Evolutionary conservation across 78 protist species (phyloP), one percentile per base, ranked within the genome.

Genomic region (Dictyostelium capitatum): DNA sequence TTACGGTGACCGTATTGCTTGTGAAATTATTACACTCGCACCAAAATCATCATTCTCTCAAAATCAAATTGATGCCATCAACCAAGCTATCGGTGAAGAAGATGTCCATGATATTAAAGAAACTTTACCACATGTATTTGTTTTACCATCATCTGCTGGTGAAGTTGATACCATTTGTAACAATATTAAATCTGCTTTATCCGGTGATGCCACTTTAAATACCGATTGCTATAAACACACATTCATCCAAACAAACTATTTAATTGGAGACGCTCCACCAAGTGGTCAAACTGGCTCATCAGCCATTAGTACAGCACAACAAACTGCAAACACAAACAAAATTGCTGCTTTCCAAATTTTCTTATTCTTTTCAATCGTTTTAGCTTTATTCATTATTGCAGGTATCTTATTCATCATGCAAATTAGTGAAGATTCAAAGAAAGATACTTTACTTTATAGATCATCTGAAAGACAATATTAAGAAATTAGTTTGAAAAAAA

Each of bases 281-380:
- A 17, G 3, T 6, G 10, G 28, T 1, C 19, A 19, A 4, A 30
- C 20, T 11, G 12, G 23, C 2, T 53, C 59, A 9, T 12, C 70
- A 62, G 0, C 20, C 12, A 32, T n/a, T 7, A 17, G 28, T 4
- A 15, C 37, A 12, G 48, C 10, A 19, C 14, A 19, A 43, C 46
- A 20, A 4, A 8, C 83, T 59, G 37, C 54, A 17, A 47, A 37
- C 10, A 46, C 59, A 6, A 25, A 28, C 82, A 77, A 28, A 30
- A 64, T 78, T 28, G 83, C 84, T 12, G 72, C 79, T 56, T 87
- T 87, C 93, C 93, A 87, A 77, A 77, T 87, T 64, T 87, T 87
- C 79, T 59, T 87, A 0, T 87, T 87, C 93, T 77, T 87, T 57
- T 84, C 93, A 74, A 87, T 87, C 84, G 79, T 87, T 47, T 65